Conservation (phyloP, 306 rosid species). For the Oxytropis ochrocephala region DNA sequence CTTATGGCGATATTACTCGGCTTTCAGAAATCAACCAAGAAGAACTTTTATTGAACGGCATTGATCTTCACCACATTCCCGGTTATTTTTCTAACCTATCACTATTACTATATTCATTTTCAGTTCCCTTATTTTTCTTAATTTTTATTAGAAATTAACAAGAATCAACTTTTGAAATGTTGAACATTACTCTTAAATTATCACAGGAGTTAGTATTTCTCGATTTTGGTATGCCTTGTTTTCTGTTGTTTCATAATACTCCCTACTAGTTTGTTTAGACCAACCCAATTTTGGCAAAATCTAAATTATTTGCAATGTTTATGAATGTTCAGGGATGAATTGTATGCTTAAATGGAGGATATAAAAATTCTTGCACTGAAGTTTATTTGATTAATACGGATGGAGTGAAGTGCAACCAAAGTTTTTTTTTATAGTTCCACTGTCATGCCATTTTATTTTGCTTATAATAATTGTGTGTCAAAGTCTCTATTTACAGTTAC, state of each 20-base stretch:
- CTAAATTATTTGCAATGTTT: no score
- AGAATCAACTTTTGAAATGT: not conserved
- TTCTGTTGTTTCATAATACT: not conserved
- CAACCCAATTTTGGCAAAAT: no score
- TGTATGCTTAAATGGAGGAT: no score
- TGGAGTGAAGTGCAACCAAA: not conserved
- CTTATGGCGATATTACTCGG: slow-evolving; percentile 62
- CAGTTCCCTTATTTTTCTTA: not conserved
- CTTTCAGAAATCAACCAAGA: slow-evolving; percentile 60
- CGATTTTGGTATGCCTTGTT: no score
- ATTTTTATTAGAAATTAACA: no score
- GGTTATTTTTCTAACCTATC: slow-evolving; percentile 26
- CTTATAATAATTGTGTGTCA: not conserved
- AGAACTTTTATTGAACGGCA: slow-evolving; percentile 64
- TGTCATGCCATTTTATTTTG: not conserved
- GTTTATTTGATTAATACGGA: not conserved
- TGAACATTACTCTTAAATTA: no score
- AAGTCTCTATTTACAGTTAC: no score
- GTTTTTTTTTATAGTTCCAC: not conserved
- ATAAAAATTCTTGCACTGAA: not conserved
- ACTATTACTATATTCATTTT: not conserved
- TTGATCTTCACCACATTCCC: slow-evolving; percentile 64
- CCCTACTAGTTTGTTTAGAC: no score
- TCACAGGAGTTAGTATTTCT: no score
- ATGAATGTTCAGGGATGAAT: no score